Base-by-base conservation (phyloP, 192 early-diverging fungal species). In the Coemansia aciculifera region DNA sequence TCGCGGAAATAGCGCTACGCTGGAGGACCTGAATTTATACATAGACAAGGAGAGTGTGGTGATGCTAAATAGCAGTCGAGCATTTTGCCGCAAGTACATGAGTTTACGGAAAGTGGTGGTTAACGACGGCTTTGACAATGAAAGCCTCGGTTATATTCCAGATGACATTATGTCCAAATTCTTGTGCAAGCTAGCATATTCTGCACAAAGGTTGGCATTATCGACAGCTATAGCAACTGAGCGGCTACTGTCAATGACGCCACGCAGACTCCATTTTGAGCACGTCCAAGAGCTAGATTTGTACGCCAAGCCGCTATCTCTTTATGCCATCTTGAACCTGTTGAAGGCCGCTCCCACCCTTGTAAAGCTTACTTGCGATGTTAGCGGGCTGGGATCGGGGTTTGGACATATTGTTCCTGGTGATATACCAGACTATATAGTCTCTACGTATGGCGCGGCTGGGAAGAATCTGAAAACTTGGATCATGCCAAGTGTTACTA, bases 1-100 rank as follows among this genome's bases (percentile, higher is more conserved):
- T 32, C 52, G 65, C 15, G 65, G 65, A 13, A 67, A 67, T 38
- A 57, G 51, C 17, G 23, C 27, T 5, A 59, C 65, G 13, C 37
- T 67, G 17, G 65, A 67, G 27, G 38, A 57, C 37, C 7, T 67
- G 59, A 19, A 60, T 24, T 23, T 60, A 3, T 38, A 38, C 19
- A 19, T 60, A 23, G 59, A 60, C 36, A 38, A 39, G n/a, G 19
- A 38, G 34, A 19, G 34, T 2, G 34, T 39, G 10, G 7, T 19
- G 19, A 38, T 60, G 59, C 59, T 60, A 8, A 60, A 39, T 60
- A 38, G 19, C 17, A 39, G 37, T 21, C 59, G 21, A 21, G 59
- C 37, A 12, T 60, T 60, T 39, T 34, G 19, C 19, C 19, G 23
- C 29, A 60, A n/a, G 34, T 39, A 21, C 36, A 60, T 36, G 8